Percentiles rank a stretch among this genome's conserved stretches.
These are phyloP conservation scores for Phaeotremella fagi DNA, from an alignment of 768 basidiomycete genomes.

Conservation along the genomic window DNA sequence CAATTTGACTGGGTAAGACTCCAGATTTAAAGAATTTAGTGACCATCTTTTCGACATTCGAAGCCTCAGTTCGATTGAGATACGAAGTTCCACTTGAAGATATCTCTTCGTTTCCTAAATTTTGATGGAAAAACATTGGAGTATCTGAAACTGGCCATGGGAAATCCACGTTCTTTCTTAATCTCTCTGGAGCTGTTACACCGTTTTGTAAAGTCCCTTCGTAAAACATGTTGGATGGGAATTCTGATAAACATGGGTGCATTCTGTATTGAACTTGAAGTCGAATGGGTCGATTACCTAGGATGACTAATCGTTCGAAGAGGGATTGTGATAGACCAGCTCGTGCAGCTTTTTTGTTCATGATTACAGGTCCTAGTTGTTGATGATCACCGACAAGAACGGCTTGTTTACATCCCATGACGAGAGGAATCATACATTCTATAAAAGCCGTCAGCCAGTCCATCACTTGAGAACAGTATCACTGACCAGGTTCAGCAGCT, in stretches of 20 bases:
- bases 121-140: constrained; percentile 99
- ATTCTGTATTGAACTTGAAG: constrained; percentile 99
- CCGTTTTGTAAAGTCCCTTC: constrained; percentile 98
- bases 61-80: constrained; percentile 96
- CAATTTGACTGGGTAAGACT: constrained; percentile 90
- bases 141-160: constrained; percentile 97
- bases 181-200: constrained; percentile 93
- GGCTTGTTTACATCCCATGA: constrained; percentile 96
- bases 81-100: constrained; percentile 98
- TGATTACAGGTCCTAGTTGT: constrained; percentile 98
- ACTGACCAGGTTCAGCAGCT: constrained; percentile 86
- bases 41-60: constrained; percentile 99
- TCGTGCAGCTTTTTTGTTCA: constrained; percentile 99
- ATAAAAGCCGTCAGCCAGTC: constrained; percentile 22
- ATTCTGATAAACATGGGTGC: constrained; percentile 98
- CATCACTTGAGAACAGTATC: not conserved
- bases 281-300: constrained; percentile 93
- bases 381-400: constrained; percentile 95
- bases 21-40: constrained; percentile 99
- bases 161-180: constrained; percentile 97
- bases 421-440: constrained; percentile 99
- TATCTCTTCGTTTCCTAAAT: constrained; percentile 96
- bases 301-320: constrained; percentile 92
- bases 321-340: constrained; percentile 97
- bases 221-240: constrained; percentile 99